Evolutionary conservation across 345 rosid genomes (phyloP).

Genomic region (Passiflora organensis): DNA sequence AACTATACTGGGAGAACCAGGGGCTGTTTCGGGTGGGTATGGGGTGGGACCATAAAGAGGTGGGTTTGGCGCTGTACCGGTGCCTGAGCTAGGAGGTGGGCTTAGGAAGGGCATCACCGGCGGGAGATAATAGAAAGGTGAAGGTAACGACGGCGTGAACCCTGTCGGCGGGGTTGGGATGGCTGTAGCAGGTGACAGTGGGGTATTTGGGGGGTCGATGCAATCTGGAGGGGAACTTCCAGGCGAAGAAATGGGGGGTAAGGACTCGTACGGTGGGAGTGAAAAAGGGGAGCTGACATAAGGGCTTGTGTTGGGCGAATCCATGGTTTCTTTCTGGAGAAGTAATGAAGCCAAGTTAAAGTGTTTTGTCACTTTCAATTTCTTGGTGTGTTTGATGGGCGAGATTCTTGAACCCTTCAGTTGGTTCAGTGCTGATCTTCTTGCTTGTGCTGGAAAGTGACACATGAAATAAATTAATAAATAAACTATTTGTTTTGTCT

Average conservation of each 20-base stretch:
- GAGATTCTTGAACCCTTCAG: conserved; percentile 14
- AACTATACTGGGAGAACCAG: background rate
- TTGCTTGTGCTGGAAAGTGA: conserved; percentile 30
- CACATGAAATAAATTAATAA: background rate
- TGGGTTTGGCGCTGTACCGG: conserved; percentile 12
- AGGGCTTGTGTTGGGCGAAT: conserved; percentile 41
- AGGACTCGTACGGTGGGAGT: conserved; percentile 53
- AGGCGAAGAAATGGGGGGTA: conserved; percentile 45
- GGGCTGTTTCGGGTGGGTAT: conserved; percentile 11
- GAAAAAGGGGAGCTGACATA: conserved; percentile 52
- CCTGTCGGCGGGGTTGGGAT: conserved; percentile 24
- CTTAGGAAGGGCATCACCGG: conserved; percentile 32
- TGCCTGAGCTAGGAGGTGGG: conserved; percentile 46
- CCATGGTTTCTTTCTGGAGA: conserved; percentile 38
- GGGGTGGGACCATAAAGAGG: background rate
- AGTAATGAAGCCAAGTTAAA: conserved; percentile 38
- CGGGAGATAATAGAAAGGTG: conserved; percentile 16
- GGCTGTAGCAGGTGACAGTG: conserved; percentile 31
- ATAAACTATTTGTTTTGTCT: too few relatives aligned
- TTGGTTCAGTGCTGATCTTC: conserved; percentile 20
- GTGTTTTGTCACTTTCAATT: conserved; percentile 32
- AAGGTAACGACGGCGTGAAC: conserved; percentile 5
- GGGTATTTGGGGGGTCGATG: conserved; percentile 47
- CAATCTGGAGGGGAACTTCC: conserved; percentile 51
- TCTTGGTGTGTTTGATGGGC: conserved; percentile 17